Evolutionary conservation across 2,329 filamentous ascomycete genomes (phyloP), one percentile per base, ranked within the genome.

Genomic region (Talaromyces sp.): DNA sequence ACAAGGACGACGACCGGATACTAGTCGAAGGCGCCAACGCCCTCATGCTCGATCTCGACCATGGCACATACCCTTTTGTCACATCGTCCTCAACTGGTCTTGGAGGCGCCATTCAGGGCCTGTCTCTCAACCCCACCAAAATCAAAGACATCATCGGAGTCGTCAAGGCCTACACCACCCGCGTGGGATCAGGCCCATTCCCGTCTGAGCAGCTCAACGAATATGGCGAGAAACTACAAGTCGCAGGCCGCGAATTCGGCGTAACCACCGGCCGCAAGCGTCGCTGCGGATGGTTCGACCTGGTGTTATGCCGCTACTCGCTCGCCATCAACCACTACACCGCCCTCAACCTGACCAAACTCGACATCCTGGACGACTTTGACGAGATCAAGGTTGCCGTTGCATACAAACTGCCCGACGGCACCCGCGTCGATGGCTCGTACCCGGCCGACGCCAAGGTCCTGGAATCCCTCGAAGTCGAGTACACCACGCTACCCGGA

Each of bases 21-120:
- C 78, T 87, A 7, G 81, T 87, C 27, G 85, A 87, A 71, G 85
- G 84, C 55, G 84, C 85, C 55, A 86, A 88, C 66, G 85, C 85
- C 10, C 77, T 86, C 55, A 84, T 87, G 80, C 80, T 87, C 62
- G 85, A 87, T 64, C 72, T 80, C 62, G 79, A 81, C 60, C 78
- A 84, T 68, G 81, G 81, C 61, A 77, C 79, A 58, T 81, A 85
- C 70, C 75, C 79, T 60, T 80, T 78, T 64, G 76, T 80, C 62
- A 80, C 79, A 56, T 77, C 76, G 50, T 78, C 81, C 63, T 76
- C 78, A 66, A 75, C 78, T 57, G 79, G 78, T 61, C 71, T 81
- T 11, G 78, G 77, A 29, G 78, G 78, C 49, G 77, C 77, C 63
- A 84, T 84, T 67, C 84, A 84, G 54, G 84, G 84, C 26, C 79